These are phyloP conservation scores for Carallia brachiata DNA, from an alignment of 345 rosid species.

Conservation along the genomic window DNA sequence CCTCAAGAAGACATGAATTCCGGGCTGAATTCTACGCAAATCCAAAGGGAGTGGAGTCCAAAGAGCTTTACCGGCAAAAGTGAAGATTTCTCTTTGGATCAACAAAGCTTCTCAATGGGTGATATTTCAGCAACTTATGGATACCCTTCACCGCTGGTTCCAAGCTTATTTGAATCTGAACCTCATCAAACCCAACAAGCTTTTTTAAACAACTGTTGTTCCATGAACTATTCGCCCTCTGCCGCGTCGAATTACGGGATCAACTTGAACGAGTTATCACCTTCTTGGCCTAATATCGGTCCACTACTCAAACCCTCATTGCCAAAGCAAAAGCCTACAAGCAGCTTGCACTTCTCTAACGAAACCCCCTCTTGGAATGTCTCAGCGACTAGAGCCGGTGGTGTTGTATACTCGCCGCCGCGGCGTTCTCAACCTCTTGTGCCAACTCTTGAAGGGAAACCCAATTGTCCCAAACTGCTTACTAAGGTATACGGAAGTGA, in stretches of 20 bases:
- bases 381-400: background rate
- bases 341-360: constrained; percentile 24
- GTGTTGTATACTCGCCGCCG: constrained; percentile 3
- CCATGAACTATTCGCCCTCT: constrained; percentile 6
- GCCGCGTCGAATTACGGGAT: constrained; percentile 8
- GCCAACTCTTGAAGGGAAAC: constrained; percentile 35
- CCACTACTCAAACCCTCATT: constrained; percentile 16
- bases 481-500: constrained; percentile 7
- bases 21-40: constrained; percentile 20
- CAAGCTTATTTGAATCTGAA: constrained; percentile 22
- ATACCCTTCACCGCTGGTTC: constrained; percentile 21
- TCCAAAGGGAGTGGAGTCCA: constrained; percentile 47
- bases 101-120: constrained; percentile 23
- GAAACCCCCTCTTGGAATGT: constrained; percentile 25
- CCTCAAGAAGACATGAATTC: constrained; percentile 26
- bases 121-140: constrained; percentile 19
- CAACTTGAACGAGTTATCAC: constrained; percentile 19
- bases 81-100: constrained; percentile 28
- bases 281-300: constrained; percentile 21
- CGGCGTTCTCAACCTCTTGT: constrained; percentile 22
- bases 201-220: constrained; percentile 13
- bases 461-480: constrained; percentile 24
- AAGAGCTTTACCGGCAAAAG: constrained; percentile 24
- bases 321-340: constrained; percentile 11
- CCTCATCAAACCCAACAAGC: constrained; percentile 1